Evolutionary conservation across 495 filamentous ascomycete genomes (phyloP), one percentile per base, ranked within the genome.

Genomic region (Immersiella caudata): DNA sequence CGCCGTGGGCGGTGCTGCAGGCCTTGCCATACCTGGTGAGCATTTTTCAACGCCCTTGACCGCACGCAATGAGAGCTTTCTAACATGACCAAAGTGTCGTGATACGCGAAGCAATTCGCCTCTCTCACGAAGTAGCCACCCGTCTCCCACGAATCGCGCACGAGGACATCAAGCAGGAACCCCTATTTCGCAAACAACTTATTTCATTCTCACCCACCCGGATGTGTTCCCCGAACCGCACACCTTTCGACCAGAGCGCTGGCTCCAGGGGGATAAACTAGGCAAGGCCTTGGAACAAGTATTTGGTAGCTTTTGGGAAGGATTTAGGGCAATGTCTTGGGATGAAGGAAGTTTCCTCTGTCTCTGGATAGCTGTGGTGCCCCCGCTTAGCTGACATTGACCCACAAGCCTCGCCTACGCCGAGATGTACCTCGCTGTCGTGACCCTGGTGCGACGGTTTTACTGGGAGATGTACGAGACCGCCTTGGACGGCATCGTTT

Each of bases 301-400:
- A 86, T 59, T 66, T 86, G 33, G 77, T 83, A 16, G 68, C 80
- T 0, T 87, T 86, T 62, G 79, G 74, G 11, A 81, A 78, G 67
- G 85, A 85, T 0, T 75, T 76, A 0, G 66, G 85, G 49, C 72
- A 75, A 26, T 87, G 85, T 61, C 68, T 87, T 18, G 86, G 83
- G 2, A 85, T 84, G 20, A 82, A 83, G 78, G 75, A 67, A 50
- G 73, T 65, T 40, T 0, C 20, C 12, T 14, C 36, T 26, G 18
- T 24, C n/a, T 46, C 57, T 20, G 36, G 18, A 8, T 58, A 16
- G 5, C 9, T 33, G 16, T 40, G 6, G 22, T 12, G 5, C 12
- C 33, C 33, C 33, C 12, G 33, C 12, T 26, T 2, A 58, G 50
- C 46, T 55, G 54, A 60, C 58, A 69, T n/a, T 40, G 35, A 1